Evolutionary conservation across 805 yeast genomes (phyloP), one percentile per base, ranked within the genome.

Genomic region (Yarrowia bubula): DNA sequence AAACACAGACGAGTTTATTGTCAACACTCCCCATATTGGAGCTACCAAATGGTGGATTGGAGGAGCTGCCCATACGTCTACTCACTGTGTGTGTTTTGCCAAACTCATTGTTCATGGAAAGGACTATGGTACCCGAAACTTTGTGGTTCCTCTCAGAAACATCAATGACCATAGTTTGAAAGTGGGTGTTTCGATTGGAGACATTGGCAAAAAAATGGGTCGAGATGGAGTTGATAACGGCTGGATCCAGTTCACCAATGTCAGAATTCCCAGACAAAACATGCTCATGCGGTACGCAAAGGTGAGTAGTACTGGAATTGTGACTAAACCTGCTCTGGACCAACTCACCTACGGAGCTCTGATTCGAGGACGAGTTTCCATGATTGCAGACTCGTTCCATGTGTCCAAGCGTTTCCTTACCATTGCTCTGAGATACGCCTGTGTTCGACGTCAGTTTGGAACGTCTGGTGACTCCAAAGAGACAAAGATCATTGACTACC

Each of bases 1-100:
- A n/a, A 77, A 76, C 15, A 82, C 81, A 18, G 89, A 90, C 70
- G 84, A 85, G 68, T 89, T 92, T 72, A 74, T 82, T 61, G 84
- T 92, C 71, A 84, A 90, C 73, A 92, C 98, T 7, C 98, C 98
- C 0, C 89, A 91, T 73, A 75, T 89, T 64, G 92, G 95, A 38
- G 97, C 98, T 46, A 91, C 97, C 17, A 92, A 92, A 75, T 92
- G 97, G 97, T 92, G 97, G 97, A 92, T 92, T 72, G 97, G 97
- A 55, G 98, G 98, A 70, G 97, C 97, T 38, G 97, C 97, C 9
- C 96, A 90, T 76, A 87, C 96, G n/a, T 90, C 97, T 3, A 90
- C 92, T 35, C 97, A 92, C 77, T 80, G 90, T 31, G 85, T 86
- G 11, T 88, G 85, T 33, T 92, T 86, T 75, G 97, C 97, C 6